These are phyloP conservation scores for Manihot esculenta DNA, from an alignment of 441 rosid genomes.

Conservation along the genomic window DNA sequence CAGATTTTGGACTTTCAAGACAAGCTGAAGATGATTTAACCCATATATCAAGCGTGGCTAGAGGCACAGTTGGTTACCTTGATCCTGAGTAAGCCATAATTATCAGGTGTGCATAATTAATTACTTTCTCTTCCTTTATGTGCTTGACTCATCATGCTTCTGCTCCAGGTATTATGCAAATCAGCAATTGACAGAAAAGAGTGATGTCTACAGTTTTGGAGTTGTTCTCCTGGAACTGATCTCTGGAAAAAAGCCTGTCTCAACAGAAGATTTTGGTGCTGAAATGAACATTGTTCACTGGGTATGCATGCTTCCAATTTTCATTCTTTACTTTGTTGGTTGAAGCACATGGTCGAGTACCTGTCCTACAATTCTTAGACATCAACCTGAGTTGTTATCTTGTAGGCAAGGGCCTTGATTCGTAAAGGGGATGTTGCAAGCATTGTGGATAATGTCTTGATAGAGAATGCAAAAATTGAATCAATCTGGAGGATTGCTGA, in stretches of 20 bases:
- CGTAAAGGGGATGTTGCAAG: slow-evolving; percentile 75
- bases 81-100: slow-evolving; percentile 83
- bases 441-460: slow-evolving; percentile 59
- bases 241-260: slow-evolving; percentile 86
- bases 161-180: slow-evolving; percentile 72
- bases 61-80: slow-evolving; percentile 92
- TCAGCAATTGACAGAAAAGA: slow-evolving; percentile 89
- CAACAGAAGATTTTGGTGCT: slow-evolving; percentile 76
- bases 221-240: slow-evolving; percentile 90
- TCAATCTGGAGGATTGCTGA: slow-evolving; percentile 92
- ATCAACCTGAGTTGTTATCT: not conserved
- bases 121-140: not conserved
- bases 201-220: slow-evolving; percentile 96
- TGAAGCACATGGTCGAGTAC: too few relatives aligned
- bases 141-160: slow-evolving; percentile 12
- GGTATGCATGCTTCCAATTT: slow-evolving; percentile 42
- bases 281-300: slow-evolving; percentile 88
- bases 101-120: slow-evolving; percentile 8
- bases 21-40: slow-evolving; percentile 92
- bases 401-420: slow-evolving; percentile 81
- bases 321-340: not conserved
- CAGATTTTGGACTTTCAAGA: slow-evolving; percentile 95
- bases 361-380: not conserved
- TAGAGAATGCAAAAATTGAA: slow-evolving; percentile 66
- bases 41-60: slow-evolving; percentile 83